Conservation (phyloP, 139 green algal species). For the Zygnema circumcarinatum region DNA sequence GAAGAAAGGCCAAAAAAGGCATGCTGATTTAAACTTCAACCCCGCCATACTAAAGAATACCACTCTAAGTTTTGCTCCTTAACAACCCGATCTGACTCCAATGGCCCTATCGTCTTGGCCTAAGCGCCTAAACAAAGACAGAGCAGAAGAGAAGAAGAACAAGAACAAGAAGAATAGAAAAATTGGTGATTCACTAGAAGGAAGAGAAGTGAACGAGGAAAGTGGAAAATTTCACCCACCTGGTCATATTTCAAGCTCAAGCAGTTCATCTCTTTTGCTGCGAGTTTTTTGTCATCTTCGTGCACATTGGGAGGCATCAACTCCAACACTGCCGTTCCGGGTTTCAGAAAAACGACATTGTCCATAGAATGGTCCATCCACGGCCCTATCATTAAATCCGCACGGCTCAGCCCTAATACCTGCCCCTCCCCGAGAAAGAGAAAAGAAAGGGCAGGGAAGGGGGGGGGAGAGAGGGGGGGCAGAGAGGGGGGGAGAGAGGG, state of each 20-base stretch:
- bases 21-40: too few species aligned
- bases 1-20: too few species aligned
- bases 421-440: neutral
- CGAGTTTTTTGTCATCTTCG: conserved; percentile 21
- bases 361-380: conserved; percentile 34
- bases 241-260: conserved; percentile 30
- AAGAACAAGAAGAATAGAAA: too few species aligned
- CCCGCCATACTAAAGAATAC: too few species aligned
- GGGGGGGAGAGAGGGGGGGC: neutral
- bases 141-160: conserved; percentile 13
- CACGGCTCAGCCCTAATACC: conserved; percentile 29
- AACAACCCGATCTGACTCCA: too few species aligned
- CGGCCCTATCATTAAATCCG: conserved; percentile 35
- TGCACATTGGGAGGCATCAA: conserved; percentile 13
- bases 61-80: too few species aligned
- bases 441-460: too few species aligned
- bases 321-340: conserved; percentile 37
- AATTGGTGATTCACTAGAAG: neutral
- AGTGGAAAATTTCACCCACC: neutral
- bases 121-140: neutral
- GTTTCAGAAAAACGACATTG: conserved; percentile 41
- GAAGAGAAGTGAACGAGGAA: neutral
- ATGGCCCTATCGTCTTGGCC: neutral
- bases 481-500: neutral
- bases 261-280: conserved; percentile 18